Conservation (phyloP, 2,329 filamentous ascomycete species). For the Venturia effusa region DNA sequence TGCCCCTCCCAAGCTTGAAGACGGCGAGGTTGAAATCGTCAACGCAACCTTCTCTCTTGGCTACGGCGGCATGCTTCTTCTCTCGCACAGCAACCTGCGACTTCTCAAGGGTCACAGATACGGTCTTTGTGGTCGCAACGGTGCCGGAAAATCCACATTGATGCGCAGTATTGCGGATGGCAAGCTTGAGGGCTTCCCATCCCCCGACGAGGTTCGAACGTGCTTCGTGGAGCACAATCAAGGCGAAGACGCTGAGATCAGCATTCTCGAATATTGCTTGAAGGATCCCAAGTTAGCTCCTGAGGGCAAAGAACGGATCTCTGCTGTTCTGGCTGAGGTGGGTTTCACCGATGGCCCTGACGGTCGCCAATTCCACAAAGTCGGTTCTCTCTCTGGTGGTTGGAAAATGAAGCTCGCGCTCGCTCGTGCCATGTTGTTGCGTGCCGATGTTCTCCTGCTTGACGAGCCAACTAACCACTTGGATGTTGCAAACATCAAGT, state of each 20-base stretch:
- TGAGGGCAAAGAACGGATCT: slow-evolving; percentile 71
- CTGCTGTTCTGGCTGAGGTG: slow-evolving; percentile 75
- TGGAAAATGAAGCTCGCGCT: slow-evolving; percentile 99
- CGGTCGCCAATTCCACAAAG: slow-evolving; percentile 77
- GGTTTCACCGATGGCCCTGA: slow-evolving; percentile 87
- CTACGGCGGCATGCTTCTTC: slow-evolving; percentile 92
- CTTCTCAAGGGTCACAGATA: slow-evolving; percentile 95
- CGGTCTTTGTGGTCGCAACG: slow-evolving; percentile 92
- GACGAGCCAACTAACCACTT: slow-evolving; percentile 99
- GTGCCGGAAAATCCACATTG: slow-evolving; percentile 95
- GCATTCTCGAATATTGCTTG: slow-evolving; percentile 82
- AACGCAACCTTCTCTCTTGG: slow-evolving; percentile 96
- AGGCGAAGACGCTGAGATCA: slow-evolving; percentile 93
- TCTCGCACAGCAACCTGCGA: slow-evolving; percentile 90
- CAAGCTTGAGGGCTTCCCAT: slow-evolving; percentile 93
- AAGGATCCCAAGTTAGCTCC: slow-evolving; percentile 80
- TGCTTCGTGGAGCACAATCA: slow-evolving; percentile 99
- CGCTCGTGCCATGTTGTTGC: slow-evolving; percentile 91
- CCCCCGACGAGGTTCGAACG: slow-evolving; percentile 82
- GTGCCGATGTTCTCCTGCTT: slow-evolving; percentile 88
- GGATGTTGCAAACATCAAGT: slow-evolving; percentile 91
- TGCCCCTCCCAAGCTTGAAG: slow-evolving; percentile 73
- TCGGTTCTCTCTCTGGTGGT: slow-evolving; percentile 90
- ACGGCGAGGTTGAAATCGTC: slow-evolving; percentile 90
- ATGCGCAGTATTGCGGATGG: slow-evolving; percentile 94